These are phyloP conservation scores for Byssoonygena ceratinophila DNA, from an alignment of 2,329 filamentous ascomycete species.

Conservation along the genomic window DNA sequence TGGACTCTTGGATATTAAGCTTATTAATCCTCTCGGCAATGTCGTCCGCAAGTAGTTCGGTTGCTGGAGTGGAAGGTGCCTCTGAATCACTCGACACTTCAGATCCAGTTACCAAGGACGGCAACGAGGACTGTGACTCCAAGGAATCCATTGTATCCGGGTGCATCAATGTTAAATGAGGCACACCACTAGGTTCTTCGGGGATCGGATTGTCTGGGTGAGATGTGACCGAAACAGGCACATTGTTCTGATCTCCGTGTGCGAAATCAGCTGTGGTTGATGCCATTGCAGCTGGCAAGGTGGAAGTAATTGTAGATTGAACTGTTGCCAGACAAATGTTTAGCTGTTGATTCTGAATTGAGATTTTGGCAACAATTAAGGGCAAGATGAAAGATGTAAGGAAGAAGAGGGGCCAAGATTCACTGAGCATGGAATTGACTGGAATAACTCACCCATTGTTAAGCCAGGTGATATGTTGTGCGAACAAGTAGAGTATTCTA, in stretches of 20 bases:
- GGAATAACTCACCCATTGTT: not conserved
- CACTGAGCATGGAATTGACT: not conserved
- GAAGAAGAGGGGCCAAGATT: not conserved
- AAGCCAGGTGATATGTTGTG: not conserved
- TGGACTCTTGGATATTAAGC: conserved; percentile 11
- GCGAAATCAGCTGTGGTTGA: not conserved
- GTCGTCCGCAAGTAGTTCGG: conserved; percentile 30
- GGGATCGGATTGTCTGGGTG: conserved; percentile 41
- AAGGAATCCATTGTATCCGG: conserved; percentile 24
- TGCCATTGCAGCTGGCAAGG: not conserved
- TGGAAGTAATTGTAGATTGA: not conserved
- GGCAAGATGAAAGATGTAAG: not conserved
- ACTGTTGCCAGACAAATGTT: not conserved
- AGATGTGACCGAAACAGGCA: conserved; percentile 33
- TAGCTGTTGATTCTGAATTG: not conserved
- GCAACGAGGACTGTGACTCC: conserved; percentile 24
- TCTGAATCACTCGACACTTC: conserved; percentile 27
- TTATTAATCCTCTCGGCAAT: conserved; percentile 23
- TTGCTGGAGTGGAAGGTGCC: conserved; percentile 33
- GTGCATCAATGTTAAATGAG: conserved; percentile 30
- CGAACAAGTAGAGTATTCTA: not conserved
- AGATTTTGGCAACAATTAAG: not conserved
- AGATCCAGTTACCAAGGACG: conserved; percentile 23
- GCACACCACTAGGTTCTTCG: conserved; percentile 35
- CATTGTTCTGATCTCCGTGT: conserved; percentile 1